Evolutionary conservation across 1,284 basidiomycete genomes (phyloP), one percentile per base, ranked within the genome.

Genomic region (Ustanciosporium gigantosporum): DNA sequence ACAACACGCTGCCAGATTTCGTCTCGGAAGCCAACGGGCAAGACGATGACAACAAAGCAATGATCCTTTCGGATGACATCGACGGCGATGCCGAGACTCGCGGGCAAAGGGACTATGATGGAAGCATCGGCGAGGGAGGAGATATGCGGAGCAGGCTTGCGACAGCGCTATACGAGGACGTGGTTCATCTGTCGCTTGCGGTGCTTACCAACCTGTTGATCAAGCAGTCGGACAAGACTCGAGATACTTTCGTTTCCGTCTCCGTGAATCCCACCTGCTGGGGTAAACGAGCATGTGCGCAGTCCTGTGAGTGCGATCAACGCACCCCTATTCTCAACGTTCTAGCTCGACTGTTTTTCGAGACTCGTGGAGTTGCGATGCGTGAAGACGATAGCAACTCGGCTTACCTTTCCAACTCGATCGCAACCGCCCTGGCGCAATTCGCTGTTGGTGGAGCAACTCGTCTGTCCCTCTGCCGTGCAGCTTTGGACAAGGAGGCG

Each of bases 391-490:
- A 65, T 19, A 51, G 55, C 31, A 41, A 46, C 16, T 49, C 55
- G 6, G 61, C 61, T 3, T 65, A 65, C 21, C 51, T 65, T 2
- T 58, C 61, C n/a, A 65, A 55, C 37, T 65, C 61, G 38, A 53
- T 65, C 19, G 61, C 55, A 24, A 65, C 61, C 7, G 55, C 61
- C 15, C 19, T 65, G 13, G 61, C 61, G 0, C 61, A 65, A 16
- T 65, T 50, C n/a, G 55, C 55, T 9, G 41, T 65, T 13, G 61
- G 50, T 8, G 41, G 50, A 1, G 15, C 31, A 9, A 25, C 23
- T 14, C 35, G 34, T 13, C 16, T 55, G n/a, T 22, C 32, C 4
- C 20, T 23, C 22, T 41, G 45, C 23, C 38, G 49, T 25, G 38
- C 25, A 19, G 53, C 42, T 16, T 37, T 48, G 22, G 42, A 53